Evolutionary conservation across 2,329 filamentous ascomycete genomes (phyloP).

Genomic region (Cladosporium austrohemisphaericum): DNA sequence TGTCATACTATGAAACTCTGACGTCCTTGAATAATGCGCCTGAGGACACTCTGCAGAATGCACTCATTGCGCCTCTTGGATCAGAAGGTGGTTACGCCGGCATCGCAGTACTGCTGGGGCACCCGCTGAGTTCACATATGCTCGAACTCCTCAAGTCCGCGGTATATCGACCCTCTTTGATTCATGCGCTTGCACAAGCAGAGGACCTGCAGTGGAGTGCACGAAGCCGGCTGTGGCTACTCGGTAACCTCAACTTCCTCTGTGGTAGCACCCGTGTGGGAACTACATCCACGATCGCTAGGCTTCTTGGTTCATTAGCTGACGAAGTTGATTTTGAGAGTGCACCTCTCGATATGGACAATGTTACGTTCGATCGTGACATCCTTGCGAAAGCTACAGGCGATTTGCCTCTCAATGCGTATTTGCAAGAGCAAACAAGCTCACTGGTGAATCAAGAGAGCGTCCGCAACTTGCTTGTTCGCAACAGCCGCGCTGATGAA

Average conservation of each 20-base stretch:
- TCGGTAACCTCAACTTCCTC: conserved; percentile 55
- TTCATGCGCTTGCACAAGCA: conserved; percentile 5
- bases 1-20: conserved; percentile 32
- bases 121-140: conserved; percentile 26
- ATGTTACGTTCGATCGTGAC: conserved; percentile 38
- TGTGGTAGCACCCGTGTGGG: conserved; percentile 30
- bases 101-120: conserved; percentile 26
- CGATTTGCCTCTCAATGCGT: conserved; percentile 35
- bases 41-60: conserved; percentile 26
- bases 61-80: conserved; percentile 32
- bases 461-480: conserved; percentile 50
- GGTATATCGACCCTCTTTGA: conserved; percentile 20
- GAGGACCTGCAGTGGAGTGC: conserved; percentile 2
- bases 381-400: conserved; percentile 40
- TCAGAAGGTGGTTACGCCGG: conserved; percentile 25
- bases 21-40: conserved; percentile 22
- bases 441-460: conserved; percentile 72
- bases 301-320: conserved; percentile 54
- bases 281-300: conserved; percentile 55
- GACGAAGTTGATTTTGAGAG: conserved; percentile 53
- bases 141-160: conserved; percentile 24
- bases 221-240: conserved; percentile 51
- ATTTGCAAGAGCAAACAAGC: conserved; percentile 63
- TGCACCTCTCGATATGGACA: conserved; percentile 28
- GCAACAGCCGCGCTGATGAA: conserved; percentile 13